These are phyloP conservation scores for Trichoderma gamsii DNA, from an alignment of 495 filamentous ascomycete species.

Conservation along the genomic window DNA sequence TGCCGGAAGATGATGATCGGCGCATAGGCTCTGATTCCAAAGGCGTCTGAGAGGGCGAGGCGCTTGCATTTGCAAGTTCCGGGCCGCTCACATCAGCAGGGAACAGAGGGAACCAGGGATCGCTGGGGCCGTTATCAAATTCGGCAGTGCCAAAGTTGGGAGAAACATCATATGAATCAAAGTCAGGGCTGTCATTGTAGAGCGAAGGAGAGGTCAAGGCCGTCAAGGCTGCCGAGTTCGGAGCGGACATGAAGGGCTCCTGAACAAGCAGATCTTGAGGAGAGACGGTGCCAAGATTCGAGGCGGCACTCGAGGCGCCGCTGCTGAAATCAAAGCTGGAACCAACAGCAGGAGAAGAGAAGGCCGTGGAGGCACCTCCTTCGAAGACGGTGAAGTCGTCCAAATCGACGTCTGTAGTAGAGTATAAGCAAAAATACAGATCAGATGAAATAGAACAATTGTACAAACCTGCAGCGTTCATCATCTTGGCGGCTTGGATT, in stretches of 20 bases:
- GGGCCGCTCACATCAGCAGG: constrained; percentile 36
- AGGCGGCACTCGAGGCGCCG: constrained; percentile 36
- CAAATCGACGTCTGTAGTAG: constrained; percentile 41
- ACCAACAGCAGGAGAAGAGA: constrained; percentile 47
- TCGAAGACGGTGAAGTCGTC: constrained; percentile 49
- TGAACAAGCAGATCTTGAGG: constrained; percentile 71
- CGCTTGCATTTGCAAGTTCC: constrained; percentile 28
- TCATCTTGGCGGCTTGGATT: constrained; percentile 38
- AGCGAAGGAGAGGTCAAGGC: constrained; percentile 77
- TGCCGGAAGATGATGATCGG: constrained; percentile 2
- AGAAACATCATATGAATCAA: constrained; percentile 68
- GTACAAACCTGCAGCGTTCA: constrained; percentile 41
- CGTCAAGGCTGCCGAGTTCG: constrained; percentile 77
- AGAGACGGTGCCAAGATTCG: constrained; percentile 67
- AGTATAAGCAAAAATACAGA: constrained; percentile 34
- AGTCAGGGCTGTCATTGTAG: constrained; percentile 66
- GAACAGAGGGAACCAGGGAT: constrained; percentile 65
- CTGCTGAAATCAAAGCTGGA: constrained; percentile 39
- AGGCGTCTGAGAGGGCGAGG: constrained; percentile 38
- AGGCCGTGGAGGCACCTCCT: constrained; percentile 43
- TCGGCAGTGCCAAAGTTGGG: constrained; percentile 55
- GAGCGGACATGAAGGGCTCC: constrained; percentile 63
- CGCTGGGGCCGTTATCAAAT: constrained; percentile 33
- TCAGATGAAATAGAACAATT: constrained; percentile 13
- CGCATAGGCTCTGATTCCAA: constrained; percentile 35